Evolutionary conservation across 1,284 basidiomycete genomes (phyloP).

Genomic region (Cryptococcus sp.): DNA sequence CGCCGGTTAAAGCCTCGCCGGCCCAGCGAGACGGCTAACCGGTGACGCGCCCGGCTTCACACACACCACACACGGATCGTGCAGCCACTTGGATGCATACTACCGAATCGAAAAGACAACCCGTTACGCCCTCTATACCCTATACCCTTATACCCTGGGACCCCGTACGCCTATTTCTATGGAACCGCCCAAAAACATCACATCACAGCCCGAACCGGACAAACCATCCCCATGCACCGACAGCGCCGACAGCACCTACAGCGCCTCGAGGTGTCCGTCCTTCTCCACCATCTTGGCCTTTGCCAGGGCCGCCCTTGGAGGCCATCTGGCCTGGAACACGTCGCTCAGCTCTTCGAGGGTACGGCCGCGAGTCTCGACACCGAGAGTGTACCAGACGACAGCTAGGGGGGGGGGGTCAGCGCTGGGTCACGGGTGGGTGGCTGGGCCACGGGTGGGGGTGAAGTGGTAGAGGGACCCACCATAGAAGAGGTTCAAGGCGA

Average conservation of each 20-base stretch:
- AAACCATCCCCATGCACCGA: no score
- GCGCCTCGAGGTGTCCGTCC: constrained; percentile 9
- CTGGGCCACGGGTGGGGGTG: background rate
- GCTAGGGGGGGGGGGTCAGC: background rate
- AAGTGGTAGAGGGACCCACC: constrained; percentile 3
- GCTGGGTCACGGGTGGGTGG: no score
- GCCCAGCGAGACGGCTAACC: background rate
- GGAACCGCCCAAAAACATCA: no score
- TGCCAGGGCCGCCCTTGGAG: constrained; percentile 16
- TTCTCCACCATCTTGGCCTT: constrained; percentile 15
- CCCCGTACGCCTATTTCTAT: background rate
- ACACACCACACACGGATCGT: background rate
- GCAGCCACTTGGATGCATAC: background rate
- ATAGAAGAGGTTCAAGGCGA: constrained; percentile 19
- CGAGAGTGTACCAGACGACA: constrained; percentile 18
- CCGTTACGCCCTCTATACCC: background rate
- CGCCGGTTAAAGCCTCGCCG: background rate
- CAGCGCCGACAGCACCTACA: no score
- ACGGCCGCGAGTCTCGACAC: constrained; percentile 20
- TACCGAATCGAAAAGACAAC: background rate
- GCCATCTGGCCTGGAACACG: constrained; percentile 19
- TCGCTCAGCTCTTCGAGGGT: constrained; percentile 21
- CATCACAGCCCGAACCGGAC: no score
- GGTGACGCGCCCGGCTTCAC: background rate
- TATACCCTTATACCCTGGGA: background rate